Evolutionary conservation across 371 early-diverging fungal genomes (phyloP).

Genomic region (Mucor plumbeus): DNA sequence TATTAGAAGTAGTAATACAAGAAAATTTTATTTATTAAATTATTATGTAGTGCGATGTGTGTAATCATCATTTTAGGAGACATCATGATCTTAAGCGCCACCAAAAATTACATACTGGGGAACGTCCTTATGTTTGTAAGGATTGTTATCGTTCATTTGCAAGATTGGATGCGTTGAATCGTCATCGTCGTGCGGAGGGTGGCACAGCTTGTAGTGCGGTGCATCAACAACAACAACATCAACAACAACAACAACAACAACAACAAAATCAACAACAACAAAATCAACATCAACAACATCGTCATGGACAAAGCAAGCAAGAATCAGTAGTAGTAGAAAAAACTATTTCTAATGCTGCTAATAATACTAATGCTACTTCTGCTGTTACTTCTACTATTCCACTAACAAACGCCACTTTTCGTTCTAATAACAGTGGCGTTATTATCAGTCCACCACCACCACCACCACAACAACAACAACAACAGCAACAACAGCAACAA

Average conservation of each 20-base stretch:
- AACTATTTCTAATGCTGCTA: not conserved
- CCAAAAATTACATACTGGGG: conserved; percentile 78
- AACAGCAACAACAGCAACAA: conserved; percentile 14
- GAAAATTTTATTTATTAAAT: conserved; percentile 15
- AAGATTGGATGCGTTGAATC: conserved; percentile 77
- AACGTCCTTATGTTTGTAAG: conserved; percentile 64
- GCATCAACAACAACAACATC: conserved; percentile 27
- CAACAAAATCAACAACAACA: not conserved
- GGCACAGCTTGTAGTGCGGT: conserved; percentile 46
- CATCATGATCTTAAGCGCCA: conserved; percentile 83
- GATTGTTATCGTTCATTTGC: conserved; percentile 68
- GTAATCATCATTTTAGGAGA: conserved; percentile 65
- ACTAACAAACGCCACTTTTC: conserved; percentile 23
- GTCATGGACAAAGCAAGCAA: not conserved
- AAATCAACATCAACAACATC: conserved; percentile 5
- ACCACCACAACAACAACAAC: conserved; percentile 15
- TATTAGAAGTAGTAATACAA: conserved; percentile 18
- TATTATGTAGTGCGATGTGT: conserved; percentile 45
- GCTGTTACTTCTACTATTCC: not conserved
- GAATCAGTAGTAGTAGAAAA: not conserved
- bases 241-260: conserved; percentile 1
- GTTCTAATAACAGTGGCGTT: conserved; percentile 12
- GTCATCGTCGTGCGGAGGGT: conserved; percentile 73
- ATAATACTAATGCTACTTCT: not conserved
- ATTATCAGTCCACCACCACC: not conserved